Percentiles rank a stretch among this genome's conserved stretches.
Conservation (phyloP, 345 rosid genomes). For the Gossypium sturtianum region DNA sequence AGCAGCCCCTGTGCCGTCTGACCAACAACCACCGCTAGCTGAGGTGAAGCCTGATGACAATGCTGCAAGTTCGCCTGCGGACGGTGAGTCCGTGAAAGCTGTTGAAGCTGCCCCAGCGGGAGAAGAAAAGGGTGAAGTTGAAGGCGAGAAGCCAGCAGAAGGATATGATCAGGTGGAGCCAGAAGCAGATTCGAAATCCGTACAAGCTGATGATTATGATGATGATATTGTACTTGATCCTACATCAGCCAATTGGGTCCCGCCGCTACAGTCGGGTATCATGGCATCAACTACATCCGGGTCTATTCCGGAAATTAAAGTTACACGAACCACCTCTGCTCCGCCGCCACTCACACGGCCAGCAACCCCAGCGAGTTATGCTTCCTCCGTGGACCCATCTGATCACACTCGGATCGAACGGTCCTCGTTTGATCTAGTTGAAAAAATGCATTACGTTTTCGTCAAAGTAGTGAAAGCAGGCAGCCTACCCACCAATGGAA, state of each 20-base stretch:
- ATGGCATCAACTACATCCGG: constrained; percentile 39
- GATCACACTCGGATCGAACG: constrained; percentile 61
- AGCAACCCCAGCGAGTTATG: constrained; percentile 31
- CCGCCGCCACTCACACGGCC: constrained; percentile 50
- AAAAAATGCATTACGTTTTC: constrained; percentile 89
- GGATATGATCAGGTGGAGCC: constrained; percentile 14
- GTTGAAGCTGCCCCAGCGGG: constrained; percentile 7
- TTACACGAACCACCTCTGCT: constrained; percentile 23
- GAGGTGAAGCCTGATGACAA: neutral
- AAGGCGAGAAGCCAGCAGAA: constrained; percentile 26
- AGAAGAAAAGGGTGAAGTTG: constrained; percentile 21
- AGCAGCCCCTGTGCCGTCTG: constrained; percentile 17
- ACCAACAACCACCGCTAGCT: neutral
- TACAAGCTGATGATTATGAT: constrained; percentile 8
- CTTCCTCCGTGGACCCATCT: constrained; percentile 38
- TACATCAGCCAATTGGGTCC: constrained; percentile 20
- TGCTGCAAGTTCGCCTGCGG: neutral
- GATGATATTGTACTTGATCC: constrained; percentile 30
- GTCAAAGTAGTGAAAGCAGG: constrained; percentile 78
- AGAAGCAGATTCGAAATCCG: neutral
- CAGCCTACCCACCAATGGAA: constrained; percentile 59
- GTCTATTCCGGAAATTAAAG: constrained; percentile 43
- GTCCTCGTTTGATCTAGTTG: constrained; percentile 80
- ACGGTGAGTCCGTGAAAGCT: neutral
- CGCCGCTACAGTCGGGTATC: constrained; percentile 31